These are phyloP conservation scores for Baudoinia panamericana DNA, from an alignment of 495 filamentous ascomycete species.

Conservation along the genomic window DNA sequence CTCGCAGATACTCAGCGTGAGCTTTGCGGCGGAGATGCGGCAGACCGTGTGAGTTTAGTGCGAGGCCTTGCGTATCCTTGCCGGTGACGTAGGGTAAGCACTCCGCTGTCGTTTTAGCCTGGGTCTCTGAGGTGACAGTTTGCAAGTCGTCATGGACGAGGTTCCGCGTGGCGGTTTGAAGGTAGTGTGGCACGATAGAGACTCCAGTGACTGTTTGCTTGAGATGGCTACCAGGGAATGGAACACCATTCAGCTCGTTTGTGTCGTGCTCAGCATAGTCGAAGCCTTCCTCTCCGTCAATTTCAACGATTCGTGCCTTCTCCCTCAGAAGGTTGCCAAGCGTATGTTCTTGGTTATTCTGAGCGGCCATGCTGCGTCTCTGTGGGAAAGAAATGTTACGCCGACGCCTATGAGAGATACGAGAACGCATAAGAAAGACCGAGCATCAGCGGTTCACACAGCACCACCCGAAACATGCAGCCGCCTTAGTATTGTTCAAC, in stretches of 20 bases:
- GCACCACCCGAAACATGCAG: not conserved
- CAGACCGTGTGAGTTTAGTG: constrained; percentile 53
- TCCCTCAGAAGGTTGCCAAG: constrained; percentile 15
- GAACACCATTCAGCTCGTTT: constrained; percentile 2
- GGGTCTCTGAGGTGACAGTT: constrained; percentile 54
- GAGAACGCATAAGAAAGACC: not conserved
- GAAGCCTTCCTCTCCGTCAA: constrained; percentile 5
- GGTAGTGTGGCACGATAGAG: constrained; percentile 7
- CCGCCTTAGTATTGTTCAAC: constrained; percentile 17
- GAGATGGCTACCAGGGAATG: constrained; percentile 14
- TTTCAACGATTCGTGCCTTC: constrained; percentile 16
- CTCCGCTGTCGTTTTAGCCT: constrained; percentile 50
- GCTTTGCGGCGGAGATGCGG: constrained; percentile 53
- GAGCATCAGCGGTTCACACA: too few relatives aligned
- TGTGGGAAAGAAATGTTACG: constrained; percentile 10
- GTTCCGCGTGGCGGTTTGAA: constrained; percentile 2
- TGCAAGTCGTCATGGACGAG: constrained; percentile 49
- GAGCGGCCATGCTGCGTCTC: constrained; percentile 8
- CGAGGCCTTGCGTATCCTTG: constrained; percentile 30
- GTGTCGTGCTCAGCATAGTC: not conserved
- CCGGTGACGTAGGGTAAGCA: constrained; percentile 56
- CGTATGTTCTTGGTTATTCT: constrained; percentile 9
- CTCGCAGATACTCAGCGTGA: constrained; percentile 66
- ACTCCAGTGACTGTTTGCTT: not conserved
- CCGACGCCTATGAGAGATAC: not conserved